phyloP scores from a whole-genome alignment of 148 eudicot genomes.

The Cornus kousa region DNA sequence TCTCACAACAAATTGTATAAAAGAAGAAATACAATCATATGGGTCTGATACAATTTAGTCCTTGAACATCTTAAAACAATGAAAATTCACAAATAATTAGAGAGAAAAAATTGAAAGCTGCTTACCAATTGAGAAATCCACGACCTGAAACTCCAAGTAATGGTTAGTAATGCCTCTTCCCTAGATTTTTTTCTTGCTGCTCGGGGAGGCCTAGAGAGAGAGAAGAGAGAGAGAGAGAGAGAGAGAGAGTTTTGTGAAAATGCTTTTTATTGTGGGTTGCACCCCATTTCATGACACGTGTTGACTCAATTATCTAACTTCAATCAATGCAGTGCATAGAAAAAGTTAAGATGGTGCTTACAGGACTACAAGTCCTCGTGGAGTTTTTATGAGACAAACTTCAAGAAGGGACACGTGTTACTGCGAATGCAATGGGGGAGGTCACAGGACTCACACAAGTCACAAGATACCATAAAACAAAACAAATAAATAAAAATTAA shows the following conservation, averaged over 20 bases:
- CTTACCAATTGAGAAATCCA: constrained; percentile 34
- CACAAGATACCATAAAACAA: neutral
- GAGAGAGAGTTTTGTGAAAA: constrained; percentile 19
- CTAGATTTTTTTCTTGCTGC: constrained; percentile 11
- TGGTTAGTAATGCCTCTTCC: neutral
- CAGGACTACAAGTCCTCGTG: constrained; percentile 17
- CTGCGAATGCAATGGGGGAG: neutral
- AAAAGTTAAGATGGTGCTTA: neutral
- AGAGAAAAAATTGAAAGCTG: constrained; percentile 14
- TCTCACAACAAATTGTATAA: neutral
- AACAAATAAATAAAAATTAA: too few species aligned
- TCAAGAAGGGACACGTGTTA: constrained; percentile 31
- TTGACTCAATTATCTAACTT: constrained; percentile 36
- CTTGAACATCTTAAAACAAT: neutral
- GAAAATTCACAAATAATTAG: neutral
- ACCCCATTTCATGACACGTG: constrained; percentile 36
- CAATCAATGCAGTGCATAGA: constrained; percentile 32
- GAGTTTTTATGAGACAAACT: constrained; percentile 28
- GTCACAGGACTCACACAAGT: too few species aligned
- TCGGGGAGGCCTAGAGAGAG: neutral
- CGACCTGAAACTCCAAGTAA: constrained; percentile 10
- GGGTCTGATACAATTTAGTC: constrained; percentile 4
- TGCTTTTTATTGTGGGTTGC: constrained; percentile 15
- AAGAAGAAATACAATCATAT: neutral
- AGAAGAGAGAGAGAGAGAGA: constrained; percentile 9